phyloP scores from a whole-genome alignment of 805 yeast genomes.

The Candida silvatica region DNA sequence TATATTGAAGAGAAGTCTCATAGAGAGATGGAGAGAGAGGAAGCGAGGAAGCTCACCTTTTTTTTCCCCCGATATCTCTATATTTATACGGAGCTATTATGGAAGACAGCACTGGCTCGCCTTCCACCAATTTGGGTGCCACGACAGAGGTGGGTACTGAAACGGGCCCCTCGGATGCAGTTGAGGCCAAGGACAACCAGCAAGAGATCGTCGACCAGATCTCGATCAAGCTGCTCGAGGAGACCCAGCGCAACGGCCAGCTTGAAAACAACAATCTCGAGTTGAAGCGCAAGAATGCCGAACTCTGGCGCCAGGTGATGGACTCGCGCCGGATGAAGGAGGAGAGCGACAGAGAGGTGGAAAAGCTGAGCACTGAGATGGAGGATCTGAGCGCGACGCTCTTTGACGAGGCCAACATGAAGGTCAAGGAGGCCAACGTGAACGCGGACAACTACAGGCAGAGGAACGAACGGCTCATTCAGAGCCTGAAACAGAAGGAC shows the following conservation, averaged over 20 bases:
- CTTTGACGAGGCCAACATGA: constrained; percentile 76
- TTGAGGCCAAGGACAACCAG: too few species aligned
- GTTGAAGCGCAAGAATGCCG: constrained; percentile 11
- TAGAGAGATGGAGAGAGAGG: too few species aligned
- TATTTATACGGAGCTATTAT: too few species aligned
- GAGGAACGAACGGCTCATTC: constrained; percentile 46
- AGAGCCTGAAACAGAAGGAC: constrained; percentile 61
- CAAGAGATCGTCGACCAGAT: constrained; percentile 13
- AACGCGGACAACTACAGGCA: constrained; percentile 52
- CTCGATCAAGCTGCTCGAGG: constrained; percentile 18
- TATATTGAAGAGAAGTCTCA: too few species aligned
- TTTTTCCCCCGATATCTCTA: too few species aligned
- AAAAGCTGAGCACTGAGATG: constrained; percentile 59
- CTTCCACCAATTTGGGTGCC: too few species aligned
- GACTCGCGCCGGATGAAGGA: constrained; percentile 28
- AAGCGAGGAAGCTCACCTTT: too few species aligned
- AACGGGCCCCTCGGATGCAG: too few species aligned
- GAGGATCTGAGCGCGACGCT: constrained; percentile 72
- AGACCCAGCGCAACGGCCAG: constrained; percentile 14
- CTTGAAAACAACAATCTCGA: constrained; percentile 24
- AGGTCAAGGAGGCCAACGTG: constrained; percentile 73
- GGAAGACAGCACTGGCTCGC: too few species aligned
- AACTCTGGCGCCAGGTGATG: constrained; percentile 25
- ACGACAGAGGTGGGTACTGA: too few species aligned
- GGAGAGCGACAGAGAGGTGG: constrained; percentile 50